A percentile compares a stretch with the other conserved stretches of the same genome.
phyloP scores from a whole-genome alignment of 257 asterid genomes.

The Solanum sparsipilum region DNA sequence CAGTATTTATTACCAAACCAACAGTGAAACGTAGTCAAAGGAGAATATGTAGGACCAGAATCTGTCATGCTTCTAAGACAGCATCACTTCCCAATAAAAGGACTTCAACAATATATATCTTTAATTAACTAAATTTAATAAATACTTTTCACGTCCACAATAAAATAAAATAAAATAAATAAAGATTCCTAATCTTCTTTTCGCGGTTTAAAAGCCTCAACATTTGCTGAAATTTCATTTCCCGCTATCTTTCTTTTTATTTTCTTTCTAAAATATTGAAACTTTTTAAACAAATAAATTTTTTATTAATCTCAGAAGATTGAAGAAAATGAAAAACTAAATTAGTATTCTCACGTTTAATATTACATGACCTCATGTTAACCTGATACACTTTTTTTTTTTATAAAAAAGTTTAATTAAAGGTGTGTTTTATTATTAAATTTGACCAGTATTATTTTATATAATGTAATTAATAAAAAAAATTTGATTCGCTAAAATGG shows the following conservation, averaged over 20 bases:
- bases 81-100: not conserved
- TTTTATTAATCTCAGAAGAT: not conserved
- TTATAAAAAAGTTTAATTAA: too few relatives aligned
- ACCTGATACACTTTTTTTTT: too few relatives aligned
- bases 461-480: too few relatives aligned
- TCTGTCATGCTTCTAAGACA: not conserved
- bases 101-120: not conserved
- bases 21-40: not conserved
- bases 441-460: too few relatives aligned
- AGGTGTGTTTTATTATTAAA: too few relatives aligned
- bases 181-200: not conserved
- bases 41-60: not conserved
- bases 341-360: not conserved
- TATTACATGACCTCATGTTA: not conserved
- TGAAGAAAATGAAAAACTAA: not conserved
- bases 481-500: not conserved
- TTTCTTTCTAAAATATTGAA: not conserved
- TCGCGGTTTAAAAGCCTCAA: not conserved
- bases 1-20: too few relatives aligned
- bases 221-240: not conserved
- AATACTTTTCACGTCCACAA: conserved; percentile 17
- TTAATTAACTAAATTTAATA: not conserved
- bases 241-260: not conserved
- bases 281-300: not conserved
- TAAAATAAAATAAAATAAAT: not conserved